Conservation (phyloP, 768 basidiomycete genomes). For the Mycena capillaripes region DNA sequence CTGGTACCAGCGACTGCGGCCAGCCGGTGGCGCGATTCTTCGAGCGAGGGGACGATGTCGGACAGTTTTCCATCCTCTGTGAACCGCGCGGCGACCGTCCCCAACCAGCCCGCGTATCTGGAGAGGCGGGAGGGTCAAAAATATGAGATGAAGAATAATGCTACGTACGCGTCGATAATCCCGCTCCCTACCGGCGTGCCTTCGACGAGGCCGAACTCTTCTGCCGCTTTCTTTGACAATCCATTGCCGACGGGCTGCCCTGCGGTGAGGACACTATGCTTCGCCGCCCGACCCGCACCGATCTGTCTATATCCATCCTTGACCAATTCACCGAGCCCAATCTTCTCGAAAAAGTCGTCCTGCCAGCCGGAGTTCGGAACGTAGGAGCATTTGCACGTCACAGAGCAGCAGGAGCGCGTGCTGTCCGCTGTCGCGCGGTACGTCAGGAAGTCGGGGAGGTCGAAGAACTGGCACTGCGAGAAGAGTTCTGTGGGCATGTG, state of each 20-base stretch:
- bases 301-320: conserved; percentile 81
- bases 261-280: conserved; percentile 81
- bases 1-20: conserved; percentile 97
- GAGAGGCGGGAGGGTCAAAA: conserved; percentile 11
- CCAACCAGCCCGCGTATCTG: conserved; percentile 97
- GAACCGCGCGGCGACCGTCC: conserved; percentile 90
- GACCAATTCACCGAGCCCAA: conserved; percentile 83
- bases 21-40: conserved; percentile 85
- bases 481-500: conserved; percentile 84
- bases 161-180: conserved; percentile 88
- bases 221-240: conserved; percentile 81
- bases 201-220: conserved; percentile 85
- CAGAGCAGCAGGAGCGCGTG: conserved; percentile 90
- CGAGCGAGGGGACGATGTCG: conserved; percentile 68
- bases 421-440: conserved; percentile 87
- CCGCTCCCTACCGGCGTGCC: conserved; percentile 96
- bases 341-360: conserved; percentile 85
- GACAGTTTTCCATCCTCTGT: conserved; percentile 66
- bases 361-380: conserved; percentile 93
- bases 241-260: conserved; percentile 90
- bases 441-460: conserved; percentile 96
- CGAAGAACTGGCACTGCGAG: conserved; percentile 84
- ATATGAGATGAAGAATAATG: conserved; percentile 41
- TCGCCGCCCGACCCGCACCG: conserved; percentile 62
- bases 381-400: conserved; percentile 97